A percentile compares a stretch with the other conserved stretches of the same genome.
Evolutionary conservation across 1,284 basidiomycete species (phyloP).

Genomic region (Coriolopsis trogii): DNA sequence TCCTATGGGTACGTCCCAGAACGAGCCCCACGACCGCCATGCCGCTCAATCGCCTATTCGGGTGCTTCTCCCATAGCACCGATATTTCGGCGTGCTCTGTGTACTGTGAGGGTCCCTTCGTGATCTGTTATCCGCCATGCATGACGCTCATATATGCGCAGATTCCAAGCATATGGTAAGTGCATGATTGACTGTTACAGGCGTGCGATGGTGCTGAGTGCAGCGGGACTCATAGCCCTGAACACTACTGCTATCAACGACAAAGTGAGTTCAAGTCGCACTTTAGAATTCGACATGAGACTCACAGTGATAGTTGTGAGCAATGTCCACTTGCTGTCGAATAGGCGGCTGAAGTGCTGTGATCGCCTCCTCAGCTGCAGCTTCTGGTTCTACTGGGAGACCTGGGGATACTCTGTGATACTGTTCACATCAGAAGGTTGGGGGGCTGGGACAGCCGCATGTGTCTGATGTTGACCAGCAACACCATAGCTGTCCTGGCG

Average conservation of each 20-base stretch:
- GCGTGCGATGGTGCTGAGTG: background rate
- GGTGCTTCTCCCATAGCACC: slow-evolving; percentile 20
- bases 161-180: slow-evolving; percentile 30
- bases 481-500: slow-evolving; percentile 23
- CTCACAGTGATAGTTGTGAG: slow-evolving; percentile 14
- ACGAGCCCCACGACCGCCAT: background rate
- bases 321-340: background rate
- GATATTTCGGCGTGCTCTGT: slow-evolving; percentile 31
- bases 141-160: too few relatives aligned
- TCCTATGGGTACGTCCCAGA: slow-evolving; percentile 28
- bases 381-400: slow-evolving; percentile 33
- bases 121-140: too few relatives aligned
- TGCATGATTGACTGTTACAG: background rate
- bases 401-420: slow-evolving; percentile 29
- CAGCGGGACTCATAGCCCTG: slow-evolving; percentile 15
- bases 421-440: slow-evolving; percentile 30
- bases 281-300: background rate
- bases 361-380: slow-evolving; percentile 17
- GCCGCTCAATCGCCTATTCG: slow-evolving; percentile 7
- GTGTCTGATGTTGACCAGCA: background rate
- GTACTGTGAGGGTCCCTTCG: slow-evolving; percentile 26
- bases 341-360: background rate
- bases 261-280: slow-evolving; percentile 17
- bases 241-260: slow-evolving; percentile 20
- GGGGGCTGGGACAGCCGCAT: background rate